A percentile compares a stretch with the other conserved stretches of the same genome.
phyloP scores from a whole-genome alignment of 495 filamentous ascomycete species.

The Podospora pseudopauciseta region DNA sequence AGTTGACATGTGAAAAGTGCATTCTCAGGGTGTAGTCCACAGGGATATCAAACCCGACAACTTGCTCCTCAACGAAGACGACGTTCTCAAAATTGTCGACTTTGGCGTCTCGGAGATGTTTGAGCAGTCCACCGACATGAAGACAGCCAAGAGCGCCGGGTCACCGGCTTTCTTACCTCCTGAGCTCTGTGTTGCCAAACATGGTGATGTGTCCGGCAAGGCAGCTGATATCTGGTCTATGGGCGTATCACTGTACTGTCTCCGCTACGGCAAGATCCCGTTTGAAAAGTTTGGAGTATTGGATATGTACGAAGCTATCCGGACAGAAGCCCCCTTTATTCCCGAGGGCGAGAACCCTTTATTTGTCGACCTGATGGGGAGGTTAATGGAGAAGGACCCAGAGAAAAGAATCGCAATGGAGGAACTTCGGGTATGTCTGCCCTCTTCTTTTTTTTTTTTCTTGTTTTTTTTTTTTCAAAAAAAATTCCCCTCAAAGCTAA shows the following conservation, averaged over 20 bases:
- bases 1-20: constrained; percentile 48
- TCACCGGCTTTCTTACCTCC: constrained; percentile 94
- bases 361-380: constrained; percentile 65
- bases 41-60: constrained; percentile 99
- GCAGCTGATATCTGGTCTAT: constrained; percentile 98
- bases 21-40: constrained; percentile 92
- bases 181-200: constrained; percentile 83
- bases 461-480: too few relatives aligned
- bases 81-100: constrained; percentile 93
- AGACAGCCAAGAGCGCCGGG: constrained; percentile 88
- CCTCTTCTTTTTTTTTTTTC: not conserved
- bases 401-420: constrained; percentile 75
- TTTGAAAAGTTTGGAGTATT: constrained; percentile 75
- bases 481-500: constrained; percentile 4
- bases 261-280: constrained; percentile 81
- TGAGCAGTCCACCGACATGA: constrained; percentile 83
- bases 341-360: constrained; percentile 55
- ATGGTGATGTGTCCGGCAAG: constrained; percentile 82
- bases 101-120: constrained; percentile 99
- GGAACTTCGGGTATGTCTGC: constrained; percentile 65
- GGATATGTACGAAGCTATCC: constrained; percentile 87
- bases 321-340: constrained; percentile 52
- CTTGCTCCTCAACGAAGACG: constrained; percentile 81
- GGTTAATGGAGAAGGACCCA: constrained; percentile 73
- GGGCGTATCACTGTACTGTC: constrained; percentile 92